A percentile compares a stretch with the other conserved stretches of the same genome.
Evolutionary conservation across 768 basidiomycete genomes (phyloP).

Genomic region (Lactifluus subvellereus): DNA sequence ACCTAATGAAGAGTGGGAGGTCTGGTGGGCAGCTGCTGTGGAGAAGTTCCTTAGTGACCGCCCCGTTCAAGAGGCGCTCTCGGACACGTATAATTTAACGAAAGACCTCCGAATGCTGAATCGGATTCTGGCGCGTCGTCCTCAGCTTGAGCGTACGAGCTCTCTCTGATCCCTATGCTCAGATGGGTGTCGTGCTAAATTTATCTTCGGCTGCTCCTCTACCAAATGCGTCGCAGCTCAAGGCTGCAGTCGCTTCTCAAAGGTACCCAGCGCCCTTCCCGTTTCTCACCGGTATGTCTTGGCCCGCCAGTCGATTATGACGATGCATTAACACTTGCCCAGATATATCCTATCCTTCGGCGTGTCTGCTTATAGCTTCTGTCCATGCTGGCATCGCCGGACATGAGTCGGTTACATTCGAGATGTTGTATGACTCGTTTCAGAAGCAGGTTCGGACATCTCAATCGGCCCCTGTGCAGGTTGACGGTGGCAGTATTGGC

Average conservation of each 20-base stretch:
- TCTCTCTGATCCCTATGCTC: conserved; percentile 5
- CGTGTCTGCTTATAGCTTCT: conserved; percentile 82
- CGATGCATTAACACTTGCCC: conserved; percentile 7
- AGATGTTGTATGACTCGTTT: conserved; percentile 81
- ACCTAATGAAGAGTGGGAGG: conserved; percentile 49
- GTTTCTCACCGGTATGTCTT: conserved; percentile 46
- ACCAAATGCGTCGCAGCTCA: conserved; percentile 43
- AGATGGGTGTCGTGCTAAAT: conserved; percentile 43
- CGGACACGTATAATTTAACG: conserved; percentile 56
- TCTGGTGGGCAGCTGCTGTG: conserved; percentile 52
- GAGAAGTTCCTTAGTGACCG: conserved; percentile 51
- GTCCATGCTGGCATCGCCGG: conserved; percentile 73
- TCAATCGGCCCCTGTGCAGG: conserved; percentile 64
- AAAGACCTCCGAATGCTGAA: conserved; percentile 54
- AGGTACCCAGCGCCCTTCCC: conserved; percentile 50
- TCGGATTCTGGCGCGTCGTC: conserved; percentile 52
- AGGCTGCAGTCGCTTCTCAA: conserved; percentile 43
- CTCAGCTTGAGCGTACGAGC: background rate
- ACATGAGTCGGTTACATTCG: conserved; percentile 79
- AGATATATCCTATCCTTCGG: conserved; percentile 72
- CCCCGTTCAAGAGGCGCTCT: conserved; percentile 40
- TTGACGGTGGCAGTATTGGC: conserved; percentile 64
- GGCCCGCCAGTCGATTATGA: background rate
- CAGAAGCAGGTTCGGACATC: conserved; percentile 69
- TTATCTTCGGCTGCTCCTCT: conserved; percentile 50